These are phyloP conservation scores for Dysphania ambrosioides DNA, from an alignment of 148 eudicot genomes.

Conservation along the genomic window DNA sequence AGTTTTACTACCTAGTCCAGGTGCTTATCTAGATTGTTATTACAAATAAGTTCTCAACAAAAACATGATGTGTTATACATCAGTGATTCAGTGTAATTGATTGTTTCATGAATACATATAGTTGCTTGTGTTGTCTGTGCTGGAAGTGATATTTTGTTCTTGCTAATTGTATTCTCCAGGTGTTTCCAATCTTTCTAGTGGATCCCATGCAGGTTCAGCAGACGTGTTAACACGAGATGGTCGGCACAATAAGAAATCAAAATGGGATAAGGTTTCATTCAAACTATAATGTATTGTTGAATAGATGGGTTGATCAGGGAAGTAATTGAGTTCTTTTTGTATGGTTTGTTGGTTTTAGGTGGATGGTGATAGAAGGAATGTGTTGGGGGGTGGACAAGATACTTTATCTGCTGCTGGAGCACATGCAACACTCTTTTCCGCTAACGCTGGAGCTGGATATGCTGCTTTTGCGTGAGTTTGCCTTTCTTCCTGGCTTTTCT, in stretches of 20 bases:
- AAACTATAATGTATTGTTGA: neutral
- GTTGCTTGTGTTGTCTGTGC: constrained; percentile 1
- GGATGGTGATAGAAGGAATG: constrained; percentile 66
- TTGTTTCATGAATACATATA: neutral
- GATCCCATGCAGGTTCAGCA: constrained; percentile 38
- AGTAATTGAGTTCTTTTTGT: neutral
- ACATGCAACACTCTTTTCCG: constrained; percentile 56
- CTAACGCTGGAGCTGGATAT: constrained; percentile 82
- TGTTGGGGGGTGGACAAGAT: constrained; percentile 53
- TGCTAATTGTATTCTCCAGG: constrained; percentile 37
- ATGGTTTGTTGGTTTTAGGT: constrained; percentile 44
- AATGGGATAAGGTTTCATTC: constrained; percentile 85
- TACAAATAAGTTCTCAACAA: too few relatives aligned
- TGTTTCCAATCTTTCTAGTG: constrained; percentile 39
- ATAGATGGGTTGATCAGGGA: neutral
- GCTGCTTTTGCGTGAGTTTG: constrained; percentile 82
- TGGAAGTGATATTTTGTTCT: constrained; percentile 1
- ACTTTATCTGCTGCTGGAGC: constrained; percentile 48
- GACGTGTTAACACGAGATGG: constrained; percentile 63
- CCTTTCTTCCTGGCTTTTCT: constrained; percentile 5
- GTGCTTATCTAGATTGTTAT: constrained; percentile 35
- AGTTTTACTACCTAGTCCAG: constrained; percentile 56
- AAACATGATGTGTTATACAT: too few relatives aligned
- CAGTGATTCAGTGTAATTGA: neutral
- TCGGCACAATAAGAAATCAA: constrained; percentile 83